Evolutionary conservation across 1,284 basidiomycete species (phyloP), one percentile per base, ranked within the genome.

Genomic region (Pseudozyma sp.): DNA sequence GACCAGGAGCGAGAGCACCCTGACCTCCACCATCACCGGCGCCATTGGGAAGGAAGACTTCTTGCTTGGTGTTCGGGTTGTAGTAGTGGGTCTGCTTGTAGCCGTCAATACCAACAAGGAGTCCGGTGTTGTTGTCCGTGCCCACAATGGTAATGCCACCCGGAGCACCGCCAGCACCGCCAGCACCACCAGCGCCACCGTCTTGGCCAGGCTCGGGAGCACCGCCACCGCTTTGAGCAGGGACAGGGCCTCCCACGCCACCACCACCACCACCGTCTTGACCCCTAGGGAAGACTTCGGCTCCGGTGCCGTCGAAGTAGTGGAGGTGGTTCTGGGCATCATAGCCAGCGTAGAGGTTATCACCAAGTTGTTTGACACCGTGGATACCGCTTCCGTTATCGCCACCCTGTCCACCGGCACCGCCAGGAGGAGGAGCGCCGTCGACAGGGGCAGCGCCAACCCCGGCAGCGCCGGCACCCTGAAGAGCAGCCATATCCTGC

Each of bases 401-500:
- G 7, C 35, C 35, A 21, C 36, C 48, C 3, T n/a, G 42, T 8
- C 43, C 52, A 18, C 39, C 39, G 16, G 35, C 53, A 38, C 11
- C 36, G 13, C 14, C 16, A 50, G 48, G 40, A 31, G 53, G 36
- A 16, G 43, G 14, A 18, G 16, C 43, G 1, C 60, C 67, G 34
- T 65, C 61, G n/a, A 64, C 54, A 5, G 68, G 53, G 31, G 19
- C 34, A 8, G n/a, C 19, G 14, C 61, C 65, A 10, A 54, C 52
- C 25, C 45, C 42, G 18, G 52, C 71, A 8, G 43, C 71, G 0
- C 61, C 57, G n/a, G 65, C 66, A 13, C 13, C 62, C 52, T 61
- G 57, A 1, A 66, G 8, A 1, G 71, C 66, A 38, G 58, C 58
- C 57, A 62, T 47, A 14, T 74, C 66, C n/a, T 42, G 12, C 19